Conservation (phyloP, 495 filamentous ascomycete genomes). For the Staphylotrichum tortipilum region DNA sequence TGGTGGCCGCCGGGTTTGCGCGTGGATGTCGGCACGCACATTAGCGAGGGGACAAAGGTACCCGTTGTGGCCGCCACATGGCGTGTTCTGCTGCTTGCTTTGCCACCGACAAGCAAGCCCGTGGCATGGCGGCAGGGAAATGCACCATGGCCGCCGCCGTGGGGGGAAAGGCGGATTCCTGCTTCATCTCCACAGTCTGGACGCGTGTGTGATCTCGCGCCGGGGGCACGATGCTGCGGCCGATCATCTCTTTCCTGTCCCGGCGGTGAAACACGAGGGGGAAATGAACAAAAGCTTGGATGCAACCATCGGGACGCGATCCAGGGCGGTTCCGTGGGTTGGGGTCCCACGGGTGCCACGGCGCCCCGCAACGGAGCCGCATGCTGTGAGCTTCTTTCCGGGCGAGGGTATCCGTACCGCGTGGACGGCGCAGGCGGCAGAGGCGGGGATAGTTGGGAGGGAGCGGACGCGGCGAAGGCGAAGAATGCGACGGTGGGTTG, state of each 20-base stretch:
- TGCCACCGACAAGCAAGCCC: not conserved
- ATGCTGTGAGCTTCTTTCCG: not conserved
- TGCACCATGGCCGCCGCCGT: not conserved
- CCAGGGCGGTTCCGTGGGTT: not conserved
- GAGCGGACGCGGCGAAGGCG: no score
- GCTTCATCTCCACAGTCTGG: no score
- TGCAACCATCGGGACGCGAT: not conserved
- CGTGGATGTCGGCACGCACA: no score
- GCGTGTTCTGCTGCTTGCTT: no score
- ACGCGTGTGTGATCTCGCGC: not conserved
- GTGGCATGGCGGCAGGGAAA: no score
- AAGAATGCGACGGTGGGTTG: no score
- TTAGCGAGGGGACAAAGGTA: no score
- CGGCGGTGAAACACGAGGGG: not conserved
- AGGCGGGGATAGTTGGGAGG: no score
- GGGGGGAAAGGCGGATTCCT: not conserved
- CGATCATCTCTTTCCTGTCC: not conserved
- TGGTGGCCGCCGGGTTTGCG: no score
- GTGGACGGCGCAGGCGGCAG: no score
- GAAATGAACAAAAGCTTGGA: not conserved
- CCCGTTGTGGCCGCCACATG: slow-evolving; percentile 4
- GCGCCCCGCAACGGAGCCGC: not conserved
- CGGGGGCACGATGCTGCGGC: not conserved
- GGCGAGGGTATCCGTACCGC: no score
- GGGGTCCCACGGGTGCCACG: no score